phyloP scores from a whole-genome alignment of 2,329 filamentous ascomycete species.

The Apiospora phragmitis region DNA sequence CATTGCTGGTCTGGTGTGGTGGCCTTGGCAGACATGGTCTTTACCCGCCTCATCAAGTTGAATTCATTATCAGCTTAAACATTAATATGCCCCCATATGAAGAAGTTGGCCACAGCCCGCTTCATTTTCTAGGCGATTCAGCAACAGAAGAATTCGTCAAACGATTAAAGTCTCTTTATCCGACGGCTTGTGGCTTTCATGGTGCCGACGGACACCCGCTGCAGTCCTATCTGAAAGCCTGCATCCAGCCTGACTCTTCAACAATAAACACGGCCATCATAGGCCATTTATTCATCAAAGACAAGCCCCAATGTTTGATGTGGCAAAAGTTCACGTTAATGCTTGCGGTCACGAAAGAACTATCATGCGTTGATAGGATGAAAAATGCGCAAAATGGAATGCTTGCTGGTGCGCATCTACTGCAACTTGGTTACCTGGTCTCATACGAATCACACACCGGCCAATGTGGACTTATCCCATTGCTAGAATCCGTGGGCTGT shows the following conservation, averaged over 20 bases:
- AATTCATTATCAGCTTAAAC: no score
- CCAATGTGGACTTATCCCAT: not conserved
- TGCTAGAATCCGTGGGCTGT: no score
- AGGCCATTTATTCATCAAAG: not conserved
- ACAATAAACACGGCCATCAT: not conserved
- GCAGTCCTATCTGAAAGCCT: not conserved
- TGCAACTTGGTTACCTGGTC: not conserved
- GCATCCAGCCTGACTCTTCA: not conserved
- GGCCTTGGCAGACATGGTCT: slow-evolving; percentile 25
- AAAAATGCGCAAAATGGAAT: no score
- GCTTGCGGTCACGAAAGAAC: no score
- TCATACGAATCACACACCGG: not conserved
- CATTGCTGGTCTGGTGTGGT: slow-evolving; percentile 32
- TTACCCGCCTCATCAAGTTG: slow-evolving; percentile 24
- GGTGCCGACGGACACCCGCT: not conserved
- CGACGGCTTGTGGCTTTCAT: not conserved
- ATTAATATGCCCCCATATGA: no score
- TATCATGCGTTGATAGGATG: no score
- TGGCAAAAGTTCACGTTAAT: not conserved
- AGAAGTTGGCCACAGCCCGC: no score
- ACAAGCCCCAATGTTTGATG: not conserved
- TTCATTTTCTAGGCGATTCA: not conserved
- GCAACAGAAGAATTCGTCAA: not conserved
- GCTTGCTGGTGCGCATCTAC: not conserved
- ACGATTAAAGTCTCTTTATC: not conserved